These are phyloP conservation scores for Ustilago loliicola DNA, from an alignment of 1,284 basidiomycete species.

Conservation along the genomic window DNA sequence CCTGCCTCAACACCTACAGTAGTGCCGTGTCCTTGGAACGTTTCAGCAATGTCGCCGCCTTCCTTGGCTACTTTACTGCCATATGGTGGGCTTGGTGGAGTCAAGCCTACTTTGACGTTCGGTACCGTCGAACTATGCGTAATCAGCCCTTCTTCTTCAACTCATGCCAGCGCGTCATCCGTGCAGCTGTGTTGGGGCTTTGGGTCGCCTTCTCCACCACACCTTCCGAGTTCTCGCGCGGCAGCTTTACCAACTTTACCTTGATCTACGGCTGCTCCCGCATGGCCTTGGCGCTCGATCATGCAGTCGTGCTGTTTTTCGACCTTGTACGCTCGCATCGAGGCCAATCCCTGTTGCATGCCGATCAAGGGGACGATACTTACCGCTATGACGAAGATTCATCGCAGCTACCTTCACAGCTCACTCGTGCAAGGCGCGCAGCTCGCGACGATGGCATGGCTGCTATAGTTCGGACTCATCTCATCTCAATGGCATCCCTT, in stretches of 20 bases:
- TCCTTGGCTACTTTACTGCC: slow-evolving; percentile 44
- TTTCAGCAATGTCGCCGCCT: slow-evolving; percentile 36
- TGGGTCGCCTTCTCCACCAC: slow-evolving; percentile 52
- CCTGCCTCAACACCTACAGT: slow-evolving; percentile 48
- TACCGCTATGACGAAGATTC: background rate
- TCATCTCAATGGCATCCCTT: slow-evolving; percentile 30
- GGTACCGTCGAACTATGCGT: slow-evolving; percentile 34
- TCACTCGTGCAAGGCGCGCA: background rate
- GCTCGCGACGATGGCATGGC: background rate
- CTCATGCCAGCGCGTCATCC: slow-evolving; percentile 32
- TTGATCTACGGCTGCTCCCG: slow-evolving; percentile 42
- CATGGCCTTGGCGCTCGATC: slow-evolving; percentile 31
- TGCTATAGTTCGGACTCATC: slow-evolving; percentile 17
- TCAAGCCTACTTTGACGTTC: slow-evolving; percentile 49
- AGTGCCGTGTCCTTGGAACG: slow-evolving; percentile 38
- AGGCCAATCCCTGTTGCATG: background rate
- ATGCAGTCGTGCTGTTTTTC: slow-evolving; percentile 18
- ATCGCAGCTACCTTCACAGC: background rate
- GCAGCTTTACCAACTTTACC: slow-evolving; percentile 50
- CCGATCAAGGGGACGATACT: background rate
- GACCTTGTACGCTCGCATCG: slow-evolving; percentile 20
- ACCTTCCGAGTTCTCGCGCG: slow-evolving; percentile 48
- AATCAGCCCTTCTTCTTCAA: slow-evolving; percentile 30
- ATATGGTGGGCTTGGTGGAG: slow-evolving; percentile 57
- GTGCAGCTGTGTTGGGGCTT: slow-evolving; percentile 35